Base-by-base conservation (phyloP, 129 eudicot genomes). In the Ambrosia trifida region DNA sequence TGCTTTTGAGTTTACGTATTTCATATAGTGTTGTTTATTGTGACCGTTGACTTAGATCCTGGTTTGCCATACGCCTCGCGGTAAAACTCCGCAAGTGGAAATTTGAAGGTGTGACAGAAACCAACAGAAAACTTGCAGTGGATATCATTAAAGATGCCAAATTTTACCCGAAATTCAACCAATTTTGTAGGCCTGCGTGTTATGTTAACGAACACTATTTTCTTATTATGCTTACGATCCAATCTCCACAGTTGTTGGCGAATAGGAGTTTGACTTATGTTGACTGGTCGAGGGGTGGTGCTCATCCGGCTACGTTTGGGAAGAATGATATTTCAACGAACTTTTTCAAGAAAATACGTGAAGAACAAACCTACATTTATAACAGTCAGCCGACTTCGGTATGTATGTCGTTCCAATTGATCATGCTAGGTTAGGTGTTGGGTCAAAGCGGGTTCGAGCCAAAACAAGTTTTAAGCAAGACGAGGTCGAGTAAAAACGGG, bases 201-300 rank as follows among this genome's bases (percentile, higher is more conserved):
- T 94, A 94, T 61, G 95, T 84, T 32, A 96, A 90, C 38, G 99
- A 94, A 57, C 99, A 94, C 52, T 94, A 94, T 69, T 87, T 94
- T 35, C 99, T 95, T 11, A 94, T 97, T 2, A 85, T 89, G 93
- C 77, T 90, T 28, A 80, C 69, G 56, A 85, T 89, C 36, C 76
- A 68, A 45, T 83, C 89, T 30, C 93, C 93, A 4, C 53, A 73
- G 49, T 60, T 84, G 53, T 72, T 85, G 72, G 91, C 97, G 19
- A 94, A 94, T 36, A 62, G 97, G 75, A 89, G 79, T 66, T 68
- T 90, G 16, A 94, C 99, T 2, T 94, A 83, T 66, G 95, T 88
- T 24, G 96, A 94, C 68, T 94, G 99, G 99, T 87, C 98, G 0
- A 69, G 88, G 64, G 96, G 91, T 10, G 97, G 97, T 30, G 89